Evolutionary conservation across 805 yeast genomes (phyloP).

Genomic region (Starmerella davenportii): DNA sequence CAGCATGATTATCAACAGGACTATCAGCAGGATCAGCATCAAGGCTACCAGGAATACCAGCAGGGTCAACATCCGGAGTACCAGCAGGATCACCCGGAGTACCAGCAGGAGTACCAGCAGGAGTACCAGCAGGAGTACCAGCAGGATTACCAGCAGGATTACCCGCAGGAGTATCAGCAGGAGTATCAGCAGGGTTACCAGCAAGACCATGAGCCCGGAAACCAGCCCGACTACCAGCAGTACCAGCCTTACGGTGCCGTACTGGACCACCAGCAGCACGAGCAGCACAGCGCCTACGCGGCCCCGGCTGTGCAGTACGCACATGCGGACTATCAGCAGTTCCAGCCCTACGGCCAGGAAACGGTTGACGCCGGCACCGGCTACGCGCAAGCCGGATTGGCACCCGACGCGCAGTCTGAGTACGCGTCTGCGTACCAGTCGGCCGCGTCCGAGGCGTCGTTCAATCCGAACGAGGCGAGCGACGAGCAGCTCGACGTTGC

Average conservation of each 20-base stretch:
- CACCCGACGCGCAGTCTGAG: not conserved
- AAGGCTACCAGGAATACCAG: not conserved
- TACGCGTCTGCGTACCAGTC: not conserved
- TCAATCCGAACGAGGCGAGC: not conserved
- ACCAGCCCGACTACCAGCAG: not conserved
- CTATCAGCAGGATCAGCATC: not conserved
- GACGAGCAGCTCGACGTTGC: conserved; percentile 18
- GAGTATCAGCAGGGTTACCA: not conserved
- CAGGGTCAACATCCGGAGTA: not conserved
- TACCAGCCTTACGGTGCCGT: conserved; percentile 1
- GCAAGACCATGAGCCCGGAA: not conserved
- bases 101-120: not conserved
- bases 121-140: conserved; percentile 1
- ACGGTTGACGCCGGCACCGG: conserved; percentile 19
- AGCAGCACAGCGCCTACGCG: not conserved
- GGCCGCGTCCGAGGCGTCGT: not conserved
- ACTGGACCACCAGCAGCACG: not conserved
- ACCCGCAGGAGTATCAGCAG: not conserved
- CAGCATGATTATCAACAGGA: not conserved
- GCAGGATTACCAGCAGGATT: conserved; percentile 1
- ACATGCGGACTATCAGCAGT: not conserved
- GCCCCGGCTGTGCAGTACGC: too few species aligned
- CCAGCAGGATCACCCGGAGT: not conserved
- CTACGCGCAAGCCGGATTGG: conserved; percentile 9
- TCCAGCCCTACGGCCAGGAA: not conserved